Evolutionary conservation across 2,329 filamentous ascomycete genomes (phyloP), one percentile per base, ranked within the genome.

Genomic region (Talaromyces sp.): DNA sequence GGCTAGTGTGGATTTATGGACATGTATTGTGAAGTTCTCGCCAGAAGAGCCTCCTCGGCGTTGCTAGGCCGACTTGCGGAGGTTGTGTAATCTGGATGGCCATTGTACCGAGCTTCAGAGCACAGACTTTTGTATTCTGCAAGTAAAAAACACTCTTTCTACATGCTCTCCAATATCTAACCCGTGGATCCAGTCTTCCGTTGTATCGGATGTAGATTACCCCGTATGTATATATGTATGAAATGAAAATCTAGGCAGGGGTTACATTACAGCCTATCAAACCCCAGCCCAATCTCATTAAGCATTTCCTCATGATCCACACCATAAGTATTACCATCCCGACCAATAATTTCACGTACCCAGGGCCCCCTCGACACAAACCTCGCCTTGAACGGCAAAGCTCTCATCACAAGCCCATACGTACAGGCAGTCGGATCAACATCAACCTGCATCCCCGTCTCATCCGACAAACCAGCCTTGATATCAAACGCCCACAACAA

Each of bases 401-500:
- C 61, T n/a, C 65, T 49, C 67, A 68, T 65, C 37, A 68, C 64
- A 13, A 68, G 56, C 17, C 67, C 65, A 45, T 66, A 63, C 5
- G 67, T 66, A 25, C 60, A 69, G 35, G 62, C 67, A 64, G 64
- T 8, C 1, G 68, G 63, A 39, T 68, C 63, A 64, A 68, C 61
- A 3, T 15, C 15, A 13, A 56, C 19, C 9, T 33, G 15, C 27
- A 62, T 27, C 2, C 67, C 64, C 8, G 64, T 67, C 50, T 66
- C 61, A 15, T 61, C 62, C 15, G 57, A 68, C 50, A 62, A 47
- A 10, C 52, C 59, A 22, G 63, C 49, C 17, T 67, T 62, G 60
- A 77, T 69, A 27, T 74, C 69, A 41, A 75, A 77, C 33, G 70
- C 69, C 74, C 74, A 77, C 10, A 78, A 37, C 7, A 74, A 61